Base-by-base conservation (phyloP, 148 eudicot genomes). In the Fagopyrum esculentum region DNA sequence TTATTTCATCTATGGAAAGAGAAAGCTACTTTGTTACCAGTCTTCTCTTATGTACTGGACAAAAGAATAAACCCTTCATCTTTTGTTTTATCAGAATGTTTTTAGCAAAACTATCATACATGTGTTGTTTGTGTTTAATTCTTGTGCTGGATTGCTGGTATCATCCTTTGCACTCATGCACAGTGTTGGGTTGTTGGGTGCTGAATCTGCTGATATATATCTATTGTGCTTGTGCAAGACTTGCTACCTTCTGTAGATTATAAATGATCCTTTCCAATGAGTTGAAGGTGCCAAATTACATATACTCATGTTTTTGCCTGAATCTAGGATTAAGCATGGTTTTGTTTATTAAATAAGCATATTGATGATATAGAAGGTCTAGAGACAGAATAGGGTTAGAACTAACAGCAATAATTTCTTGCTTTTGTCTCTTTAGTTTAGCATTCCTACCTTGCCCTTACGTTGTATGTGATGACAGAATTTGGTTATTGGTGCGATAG, bases 121-220 rank as follows among this genome's bases (percentile, higher is more conserved):
- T 60, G 66, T 26, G 40, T 60, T 60, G 40, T 60, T 56, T 26
- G 12, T 60, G 66, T 26, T 60, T 19, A 60, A 11, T 29, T 60
- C 66, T 29, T 60, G 40, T 60, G 66, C 66, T 60, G 12, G 9
- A 26, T 56, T 56, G 29, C 17, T 66, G 71, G 71, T 69, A 69
- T 69, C 5, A 69, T 9, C 49, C 72, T 9, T 45, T 43, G 17
- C 48, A 69, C 45, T 69, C 22, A 13, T 40, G 47, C 72, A 43
- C 10, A 69, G 30, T 43, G 8, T 43, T 45, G 17, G 48, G 48
- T 59, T 15, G 13, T n/a, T 16, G 17, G 40, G 40, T 35, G 40
- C 40, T 35, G 40, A 35, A 35, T 35, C 40, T 66, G 71, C 30
- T 69, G 72, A 69, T 43, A 43, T 69, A 6, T 43, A 4, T 69